Base-by-base conservation (phyloP, 1,284 basidiomycete species). In the Puccinia sorghi region DNA sequence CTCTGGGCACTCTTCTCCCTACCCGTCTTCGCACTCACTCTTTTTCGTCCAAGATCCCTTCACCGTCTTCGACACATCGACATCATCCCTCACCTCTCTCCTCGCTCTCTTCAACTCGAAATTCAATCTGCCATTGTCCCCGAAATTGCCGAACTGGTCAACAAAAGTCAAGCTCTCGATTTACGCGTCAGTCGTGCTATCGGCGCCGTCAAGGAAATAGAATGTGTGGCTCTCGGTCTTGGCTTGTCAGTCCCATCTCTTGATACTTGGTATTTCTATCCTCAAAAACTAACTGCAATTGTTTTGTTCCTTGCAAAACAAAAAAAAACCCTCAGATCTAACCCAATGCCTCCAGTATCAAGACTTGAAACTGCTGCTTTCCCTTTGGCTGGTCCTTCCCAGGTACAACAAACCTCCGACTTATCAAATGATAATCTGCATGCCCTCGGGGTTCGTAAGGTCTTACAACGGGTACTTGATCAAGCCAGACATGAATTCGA, bases 281-380 rank as follows among this genome's bases (percentile, higher is more conserved):
- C 25, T 11, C 25, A 6, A 56, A 6, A 56, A 56, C 54, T 20
- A 20, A n/a, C 50, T 1, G n/a, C n/a, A 7, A 25, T 12, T 52
- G 27, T 50, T 59, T 43, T 43, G 22, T 39, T 8, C 32, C 52
- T 61, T 11, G 7, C 43, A 25, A 11, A 56, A n/a, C 8, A 32
- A 32, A 32, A 32, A 32, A 32, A 74, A 63, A 37, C 5, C 64
- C 32, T 8, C 27, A 77, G 75, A 43, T 77, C 75, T 7, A 54
- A 77, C 27, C 75, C 75, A 41, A 69, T 77, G 66, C 75, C 75
- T 9, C 75, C 75, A 22, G 32, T 77, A 39, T 77, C 75, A n/a
- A 66, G 75, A 15, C 75, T 77, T 22, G 75, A 77, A 27, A 56
- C 56, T n/a, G 64, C 75, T 39, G 41, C 75, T 12, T 77, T 77